These are phyloP conservation scores for Annulohypoxylon truncatum DNA, from an alignment of 2,329 filamentous ascomycete genomes.

Conservation along the genomic window DNA sequence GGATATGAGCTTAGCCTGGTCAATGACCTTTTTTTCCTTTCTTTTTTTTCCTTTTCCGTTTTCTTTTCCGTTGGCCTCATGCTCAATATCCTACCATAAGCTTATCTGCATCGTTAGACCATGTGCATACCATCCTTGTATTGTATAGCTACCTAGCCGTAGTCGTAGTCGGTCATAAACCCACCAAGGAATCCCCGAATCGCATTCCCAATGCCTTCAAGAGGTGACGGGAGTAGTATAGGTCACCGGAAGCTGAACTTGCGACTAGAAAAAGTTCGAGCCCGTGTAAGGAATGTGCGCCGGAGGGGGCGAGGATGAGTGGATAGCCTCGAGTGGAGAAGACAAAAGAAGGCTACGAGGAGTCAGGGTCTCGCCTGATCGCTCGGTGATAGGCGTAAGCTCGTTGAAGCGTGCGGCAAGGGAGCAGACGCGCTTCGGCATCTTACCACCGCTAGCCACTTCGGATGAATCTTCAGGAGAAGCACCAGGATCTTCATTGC, in stretches of 20 bases:
- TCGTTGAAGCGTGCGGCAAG: background rate
- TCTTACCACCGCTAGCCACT: background rate
- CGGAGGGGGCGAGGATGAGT: background rate
- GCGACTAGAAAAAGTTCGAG: background rate
- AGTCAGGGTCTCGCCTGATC: background rate
- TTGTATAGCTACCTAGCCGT: no score
- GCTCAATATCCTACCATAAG: background rate
- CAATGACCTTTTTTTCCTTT: background rate
- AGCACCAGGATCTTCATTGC: background rate
- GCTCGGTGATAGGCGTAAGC: background rate
- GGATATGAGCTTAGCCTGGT: background rate
- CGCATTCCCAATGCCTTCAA: background rate
- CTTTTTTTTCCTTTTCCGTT: background rate
- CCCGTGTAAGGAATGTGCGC: background rate
- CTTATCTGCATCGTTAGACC: background rate
- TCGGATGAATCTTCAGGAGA: background rate
- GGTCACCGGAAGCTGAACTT: background rate
- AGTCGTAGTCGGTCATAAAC: background rate
- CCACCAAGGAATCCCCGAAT: background rate
- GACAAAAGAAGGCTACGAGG: background rate
- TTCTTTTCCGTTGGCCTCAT: background rate
- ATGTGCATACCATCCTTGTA: background rate
- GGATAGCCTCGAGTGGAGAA: background rate
- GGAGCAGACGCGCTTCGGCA: background rate
- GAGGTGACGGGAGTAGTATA: background rate